Base-by-base conservation (phyloP, 257 asterid genomes). In the Agastache rugosa region DNA sequence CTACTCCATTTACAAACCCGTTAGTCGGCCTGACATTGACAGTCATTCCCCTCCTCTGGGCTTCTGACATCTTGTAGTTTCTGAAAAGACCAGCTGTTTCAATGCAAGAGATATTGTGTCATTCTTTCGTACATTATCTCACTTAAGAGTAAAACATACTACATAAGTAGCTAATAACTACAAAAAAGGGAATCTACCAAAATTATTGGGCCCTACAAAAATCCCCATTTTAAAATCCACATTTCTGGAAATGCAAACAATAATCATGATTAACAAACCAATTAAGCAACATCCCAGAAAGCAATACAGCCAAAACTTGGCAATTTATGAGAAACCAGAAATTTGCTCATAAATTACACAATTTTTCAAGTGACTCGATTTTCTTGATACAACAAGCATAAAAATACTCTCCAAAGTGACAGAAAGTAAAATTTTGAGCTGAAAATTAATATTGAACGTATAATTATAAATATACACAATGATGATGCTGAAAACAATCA, bases 61-160 rank as follows among this genome's bases (percentile, higher is more conserved):
- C 88, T 85, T 95, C 99, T 62, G 97, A 92, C 98, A 95, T 95
- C 78, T 80, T 82, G 80, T 42, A 50, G 75, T 73, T 73, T 82
- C 96, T 93, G 85, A 81, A 78, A 78, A 72, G 14, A 74, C 27
- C 41, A 66, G 58, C 23, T 60, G 37, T 53, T 79, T 62, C 60
- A 35, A 19, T 64, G 42, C 53, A 41, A 20, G 31, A 59, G 2
- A 45, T 53, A 29, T n/a, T 63, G 45, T 39, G 11, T 68, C 29
- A 50, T 17, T 17, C 17, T 41, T 69, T n/a, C 11, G 29, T 22
- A 37, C 71, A 55, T 35, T 27, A 63, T 65, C 77, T 34, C 42
- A 74, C 64, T 37, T 64, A 10, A 31, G 31, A 11, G 23, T 41
- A 45, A 59, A 73, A 31, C 71, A n/a, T n/a, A n/a, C n/a, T n/a